These are phyloP conservation scores for Diospyros kaki DNA, from an alignment of 148 eudicot genomes.

Conservation along the genomic window DNA sequence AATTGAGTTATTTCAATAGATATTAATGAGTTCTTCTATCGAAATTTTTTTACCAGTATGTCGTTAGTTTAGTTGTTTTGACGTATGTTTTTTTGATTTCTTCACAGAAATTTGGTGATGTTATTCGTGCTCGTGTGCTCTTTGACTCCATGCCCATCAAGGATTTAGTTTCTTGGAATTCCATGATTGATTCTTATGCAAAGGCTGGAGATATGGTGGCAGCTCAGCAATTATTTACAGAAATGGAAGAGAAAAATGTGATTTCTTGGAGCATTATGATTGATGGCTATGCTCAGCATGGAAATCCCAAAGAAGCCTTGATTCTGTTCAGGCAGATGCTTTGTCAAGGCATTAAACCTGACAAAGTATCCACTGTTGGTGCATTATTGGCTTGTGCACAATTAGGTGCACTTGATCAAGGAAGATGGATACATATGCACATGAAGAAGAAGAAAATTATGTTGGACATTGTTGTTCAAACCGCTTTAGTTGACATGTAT, in stretches of 20 bases:
- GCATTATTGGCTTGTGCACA: constrained; percentile 19
- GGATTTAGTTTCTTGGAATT: constrained; percentile 17
- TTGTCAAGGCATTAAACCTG: constrained; percentile 13
- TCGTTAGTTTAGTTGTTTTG: background rate
- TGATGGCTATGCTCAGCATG: constrained; percentile 13
- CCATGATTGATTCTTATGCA: constrained; percentile 18
- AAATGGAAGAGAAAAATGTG: constrained; percentile 12
- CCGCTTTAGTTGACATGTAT: constrained; percentile 23
- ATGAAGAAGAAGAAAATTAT: constrained; percentile 15
- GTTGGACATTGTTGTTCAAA: constrained; percentile 15
- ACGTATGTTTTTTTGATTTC: background rate
- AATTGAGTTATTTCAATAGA: too few relatives aligned
- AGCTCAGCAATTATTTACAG: constrained; percentile 11
- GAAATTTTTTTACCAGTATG: too few relatives aligned
- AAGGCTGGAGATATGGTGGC: constrained; percentile 17
- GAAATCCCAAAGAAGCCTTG: constrained; percentile 18
- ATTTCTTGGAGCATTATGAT: constrained; percentile 21
- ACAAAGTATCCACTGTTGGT: constrained; percentile 10
- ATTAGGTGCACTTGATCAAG: constrained; percentile 25
- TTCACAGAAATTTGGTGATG: constrained; percentile 16
- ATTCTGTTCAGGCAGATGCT: constrained; percentile 20
- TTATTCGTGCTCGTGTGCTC: constrained; percentile 10
- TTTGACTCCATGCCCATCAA: constrained; percentile 16
- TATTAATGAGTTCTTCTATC: too few relatives aligned
- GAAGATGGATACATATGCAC: constrained; percentile 22